These are phyloP conservation scores for Chrysochromulina parva DNA, from an alignment of 78 protist genomes.

Conservation along the genomic window DNA sequence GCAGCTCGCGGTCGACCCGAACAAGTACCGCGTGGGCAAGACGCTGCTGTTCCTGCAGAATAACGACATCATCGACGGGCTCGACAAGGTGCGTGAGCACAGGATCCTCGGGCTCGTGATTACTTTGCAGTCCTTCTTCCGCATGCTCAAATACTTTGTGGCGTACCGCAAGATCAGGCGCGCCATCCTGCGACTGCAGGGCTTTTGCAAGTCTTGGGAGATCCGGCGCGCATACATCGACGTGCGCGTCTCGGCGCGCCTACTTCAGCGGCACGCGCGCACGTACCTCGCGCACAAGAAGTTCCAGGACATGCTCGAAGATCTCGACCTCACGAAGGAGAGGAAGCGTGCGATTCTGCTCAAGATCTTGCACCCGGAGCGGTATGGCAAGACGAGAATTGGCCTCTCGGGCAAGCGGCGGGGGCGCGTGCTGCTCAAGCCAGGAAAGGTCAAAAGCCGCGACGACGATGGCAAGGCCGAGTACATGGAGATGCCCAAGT, in stretches of 20 bases:
- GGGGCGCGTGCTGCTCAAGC: not conserved
- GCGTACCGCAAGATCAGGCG: not conserved
- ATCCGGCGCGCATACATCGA: not conserved
- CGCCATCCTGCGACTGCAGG: not conserved
- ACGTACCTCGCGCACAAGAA: not conserved
- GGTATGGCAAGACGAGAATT: not conserved
- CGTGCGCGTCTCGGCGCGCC: not conserved
- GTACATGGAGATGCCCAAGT: not conserved
- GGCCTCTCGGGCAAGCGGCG: not conserved
- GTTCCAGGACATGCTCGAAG: not conserved
- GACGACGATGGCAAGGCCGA: not conserved
- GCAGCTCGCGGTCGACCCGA: not conserved
- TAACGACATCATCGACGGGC: not conserved
- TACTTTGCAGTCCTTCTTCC: not conserved
- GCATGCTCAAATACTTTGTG: no score
- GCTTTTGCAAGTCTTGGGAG: constrained; percentile 4
- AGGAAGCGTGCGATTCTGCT: not conserved
- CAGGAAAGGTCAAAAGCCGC: not conserved
- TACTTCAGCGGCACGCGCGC: not conserved
- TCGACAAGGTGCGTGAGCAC: not conserved
- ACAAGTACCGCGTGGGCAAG: constrained; percentile 10
- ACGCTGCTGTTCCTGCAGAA: not conserved
- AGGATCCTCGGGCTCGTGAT: not conserved
- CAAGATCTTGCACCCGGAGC: not conserved
- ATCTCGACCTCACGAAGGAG: not conserved